These are phyloP conservation scores for Saccharomycopsis sp. DNA, from an alignment of 805 yeast genomes.

Conservation along the genomic window DNA sequence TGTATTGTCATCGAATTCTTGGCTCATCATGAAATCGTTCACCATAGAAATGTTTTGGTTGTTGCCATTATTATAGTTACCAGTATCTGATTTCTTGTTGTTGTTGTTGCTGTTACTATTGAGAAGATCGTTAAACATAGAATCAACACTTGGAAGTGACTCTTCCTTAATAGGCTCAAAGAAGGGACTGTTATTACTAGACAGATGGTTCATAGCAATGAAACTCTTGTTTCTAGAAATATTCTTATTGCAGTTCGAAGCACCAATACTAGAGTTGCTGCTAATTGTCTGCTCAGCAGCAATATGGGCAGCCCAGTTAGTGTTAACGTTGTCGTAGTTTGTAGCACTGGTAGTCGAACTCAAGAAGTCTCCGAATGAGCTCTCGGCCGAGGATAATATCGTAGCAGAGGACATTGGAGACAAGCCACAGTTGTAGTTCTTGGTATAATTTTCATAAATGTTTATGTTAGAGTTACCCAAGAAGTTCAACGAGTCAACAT, in stretches of 20 bases:
- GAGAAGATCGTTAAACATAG: conserved; percentile 11
- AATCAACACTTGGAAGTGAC: not conserved
- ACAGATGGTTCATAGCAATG: not conserved
- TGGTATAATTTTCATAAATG: not conserved
- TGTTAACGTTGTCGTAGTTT: not conserved
- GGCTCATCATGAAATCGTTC: not conserved
- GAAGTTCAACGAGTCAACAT: not conserved
- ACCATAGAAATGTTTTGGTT: not conserved
- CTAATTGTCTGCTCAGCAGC: not conserved
- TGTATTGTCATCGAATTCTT: not conserved
- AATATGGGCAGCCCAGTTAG: not conserved
- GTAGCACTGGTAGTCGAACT: not conserved
- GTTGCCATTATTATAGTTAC: not conserved
- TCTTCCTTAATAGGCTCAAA: conserved; percentile 16
- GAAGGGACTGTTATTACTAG: conserved; percentile 13
- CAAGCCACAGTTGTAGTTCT: not conserved
- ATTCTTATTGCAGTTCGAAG: not conserved
- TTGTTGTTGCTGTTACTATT: not conserved
- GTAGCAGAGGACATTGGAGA: conserved; percentile 4
- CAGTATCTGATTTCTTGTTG: not conserved
- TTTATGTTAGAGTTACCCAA: not conserved
- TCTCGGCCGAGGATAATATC: conserved; percentile 1
- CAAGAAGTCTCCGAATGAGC: conserved; percentile 11
- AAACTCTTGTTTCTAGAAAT: not conserved
- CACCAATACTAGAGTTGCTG: not conserved